Evolutionary conservation across 176 grass and related monocot species (phyloP), one percentile per base, ranked within the genome.

Genomic region (Musa acuminata): DNA sequence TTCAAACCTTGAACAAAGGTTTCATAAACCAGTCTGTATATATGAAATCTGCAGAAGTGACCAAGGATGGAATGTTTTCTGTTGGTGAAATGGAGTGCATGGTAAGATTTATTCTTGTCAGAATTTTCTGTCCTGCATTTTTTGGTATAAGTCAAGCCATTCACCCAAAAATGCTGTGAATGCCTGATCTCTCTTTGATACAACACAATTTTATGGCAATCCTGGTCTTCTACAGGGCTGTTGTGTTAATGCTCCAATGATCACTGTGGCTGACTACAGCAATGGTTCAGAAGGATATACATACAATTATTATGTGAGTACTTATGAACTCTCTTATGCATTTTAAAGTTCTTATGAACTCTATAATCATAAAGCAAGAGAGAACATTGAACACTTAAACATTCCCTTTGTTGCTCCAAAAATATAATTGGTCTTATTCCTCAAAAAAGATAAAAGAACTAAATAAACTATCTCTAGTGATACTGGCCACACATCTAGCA

Each of bases 71-170:
- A 60, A 80, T 98, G 82, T 98, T 98, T 90, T 91, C 85, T 67
- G 94, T 98, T 29, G 94, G 86, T 68, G 94, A 98, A 83, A 98
- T 98, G 90, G 88, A 98, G 69, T 98, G 94, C n/a, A 60, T 17
- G 17, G 57, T 60, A 60, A 60, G 57, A 60, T n/a, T 8, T 60
- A n/a, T 21, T 60, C 1, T 60, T 60, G 16, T 19, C 57, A 60
- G n/a, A 7, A 60, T 14, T 21, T 17, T 3, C 17, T 60, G 16
- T n/a, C 8, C 21, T 60, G 57, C 17, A 19, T 60, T 60, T 14
- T n/a, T 60, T n/a, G n/a, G 13, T 19, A n/a, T 60, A 43, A 43
- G 35, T 43, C 35, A 43, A 43, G 35, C 35, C 35, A 29, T 29
- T 29, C 29, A 29, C 29, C 29, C 55, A 59, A 59, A 19, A 20